phyloP scores from a whole-genome alignment of 2,329 filamentous ascomycete species.

The Fusarium sp. region DNA sequence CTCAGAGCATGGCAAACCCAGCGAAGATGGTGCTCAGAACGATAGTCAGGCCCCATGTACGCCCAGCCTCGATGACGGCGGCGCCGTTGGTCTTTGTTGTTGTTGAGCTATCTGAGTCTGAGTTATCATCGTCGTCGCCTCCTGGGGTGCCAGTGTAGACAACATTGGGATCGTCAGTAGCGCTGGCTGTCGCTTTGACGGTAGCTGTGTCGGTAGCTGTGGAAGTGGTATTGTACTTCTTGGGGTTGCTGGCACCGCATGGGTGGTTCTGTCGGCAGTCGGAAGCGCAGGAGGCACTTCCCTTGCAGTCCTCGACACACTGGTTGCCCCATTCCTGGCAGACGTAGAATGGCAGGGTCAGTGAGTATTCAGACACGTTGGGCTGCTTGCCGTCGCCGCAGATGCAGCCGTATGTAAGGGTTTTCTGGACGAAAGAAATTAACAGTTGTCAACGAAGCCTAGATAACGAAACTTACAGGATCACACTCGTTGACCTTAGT shows the following conservation, averaged over 20 bases:
- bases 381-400: constrained; percentile 72
- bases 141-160: constrained; percentile 45
- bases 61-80: constrained; percentile 46
- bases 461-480: constrained; percentile 55
- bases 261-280: constrained; percentile 72
- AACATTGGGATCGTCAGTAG: constrained; percentile 45
- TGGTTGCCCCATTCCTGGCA: constrained; percentile 76
- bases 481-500: constrained; percentile 72
- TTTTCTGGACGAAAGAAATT: constrained; percentile 49
- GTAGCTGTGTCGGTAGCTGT: constrained; percentile 48
- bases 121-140: not conserved
- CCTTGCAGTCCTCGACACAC: constrained; percentile 67
- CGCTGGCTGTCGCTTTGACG: constrained; percentile 49
- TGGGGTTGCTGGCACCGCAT: constrained; percentile 75
- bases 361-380: constrained; percentile 78
- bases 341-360: constrained; percentile 80
- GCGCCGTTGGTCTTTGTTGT: constrained; percentile 37
- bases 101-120: constrained; percentile 16
- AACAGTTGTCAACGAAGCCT: constrained; percentile 24
- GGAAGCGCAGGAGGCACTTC: constrained; percentile 64
- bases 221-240: constrained; percentile 63
- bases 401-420: constrained; percentile 74
- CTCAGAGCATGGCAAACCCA: constrained; percentile 52
- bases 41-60: constrained; percentile 49
- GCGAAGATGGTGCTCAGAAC: constrained; percentile 51